Evolutionary conservation across 2,329 filamentous ascomycete species (phyloP).

Genomic region (Xylaria sp.): DNA sequence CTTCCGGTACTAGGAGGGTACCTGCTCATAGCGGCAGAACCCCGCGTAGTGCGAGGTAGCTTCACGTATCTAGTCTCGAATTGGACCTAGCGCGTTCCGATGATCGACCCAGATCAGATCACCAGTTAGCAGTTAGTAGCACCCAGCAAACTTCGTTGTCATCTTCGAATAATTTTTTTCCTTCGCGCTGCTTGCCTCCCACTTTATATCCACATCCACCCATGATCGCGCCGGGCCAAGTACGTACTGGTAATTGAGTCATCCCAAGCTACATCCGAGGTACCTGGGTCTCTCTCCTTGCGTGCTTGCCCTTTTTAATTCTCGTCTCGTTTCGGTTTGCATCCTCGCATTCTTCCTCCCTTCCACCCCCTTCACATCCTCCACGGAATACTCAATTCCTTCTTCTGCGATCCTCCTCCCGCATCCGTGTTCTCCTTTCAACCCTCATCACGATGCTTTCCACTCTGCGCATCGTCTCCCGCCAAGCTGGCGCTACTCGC

Average conservation of each 20-base stretch:
- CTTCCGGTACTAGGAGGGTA: background rate
- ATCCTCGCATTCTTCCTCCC: background rate
- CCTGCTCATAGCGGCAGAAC: background rate
- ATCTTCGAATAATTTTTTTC: background rate
- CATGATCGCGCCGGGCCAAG: background rate
- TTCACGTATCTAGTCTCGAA: background rate
- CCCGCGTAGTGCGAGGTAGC: background rate
- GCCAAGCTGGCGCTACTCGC: conserved; percentile 38
- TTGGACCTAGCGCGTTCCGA: background rate
- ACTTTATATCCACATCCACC: background rate
- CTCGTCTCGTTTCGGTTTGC: background rate
- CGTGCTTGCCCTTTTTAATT: background rate
- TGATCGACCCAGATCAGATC: background rate
- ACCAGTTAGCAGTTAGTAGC: background rate
- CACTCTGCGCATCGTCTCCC: conserved; percentile 48
- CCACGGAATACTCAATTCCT: background rate
- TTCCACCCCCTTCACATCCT: background rate
- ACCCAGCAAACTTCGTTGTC: background rate
- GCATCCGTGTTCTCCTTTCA: background rate
- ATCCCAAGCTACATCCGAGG: background rate
- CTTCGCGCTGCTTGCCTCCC: background rate
- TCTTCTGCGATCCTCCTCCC: background rate
- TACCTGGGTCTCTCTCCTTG: background rate
- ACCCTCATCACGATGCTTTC: conserved; percentile 48
- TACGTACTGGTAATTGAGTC: background rate